Base-by-base conservation (phyloP, 2,329 filamentous ascomycete genomes). In the Clarireedia paspali region DNA sequence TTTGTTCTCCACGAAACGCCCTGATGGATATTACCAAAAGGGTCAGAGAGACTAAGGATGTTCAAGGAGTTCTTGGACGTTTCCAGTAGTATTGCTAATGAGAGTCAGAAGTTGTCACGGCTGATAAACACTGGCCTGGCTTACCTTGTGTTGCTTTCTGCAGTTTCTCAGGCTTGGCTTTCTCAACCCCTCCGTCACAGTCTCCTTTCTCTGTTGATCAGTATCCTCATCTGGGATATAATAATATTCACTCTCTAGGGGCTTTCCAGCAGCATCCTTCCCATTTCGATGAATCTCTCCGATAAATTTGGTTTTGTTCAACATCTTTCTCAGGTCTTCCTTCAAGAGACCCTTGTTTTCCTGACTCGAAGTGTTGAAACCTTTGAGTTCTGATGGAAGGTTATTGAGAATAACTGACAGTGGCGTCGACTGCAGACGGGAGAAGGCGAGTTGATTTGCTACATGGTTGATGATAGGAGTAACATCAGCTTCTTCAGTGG, bases 101-200 rank as follows among this genome's bases (percentile, higher is more conserved):
- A 30, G 23, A 47, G 36, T 60, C 30, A 56, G 23, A 30, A 6
- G 9, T n/a, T 6, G 38, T 47, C 54, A 47, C 45, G 51, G 56
- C 36, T 38, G 23, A 48, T 36, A 34, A 47, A 50, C 24, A 20
- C 27, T 30, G 51, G 30, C 59, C 15, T 5, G 38, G 71, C 76
- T 68, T 80, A 97, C 92, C 89, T 97, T 97, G 73, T 99, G 94
- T 70, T 94, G 89, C 75, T 96, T 97, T 67, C 94, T 82, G 68
- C 94, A 96, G 67, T 85, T 87, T 63, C 94, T 81, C 66, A 99
- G 75, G 65, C 90, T 94, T 45, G 91, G 92, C 73, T 95, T 96
- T 55, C 90, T 81, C 69, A 96, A 76, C 53, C 89, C 89, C 63
- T 91, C 85, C 1, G 91, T 89, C 14, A 96, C 90, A 23, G 91